These are phyloP conservation scores for Coemansia sp. DNA, from an alignment of 192 early-diverging fungal genomes.

Conservation along the genomic window DNA sequence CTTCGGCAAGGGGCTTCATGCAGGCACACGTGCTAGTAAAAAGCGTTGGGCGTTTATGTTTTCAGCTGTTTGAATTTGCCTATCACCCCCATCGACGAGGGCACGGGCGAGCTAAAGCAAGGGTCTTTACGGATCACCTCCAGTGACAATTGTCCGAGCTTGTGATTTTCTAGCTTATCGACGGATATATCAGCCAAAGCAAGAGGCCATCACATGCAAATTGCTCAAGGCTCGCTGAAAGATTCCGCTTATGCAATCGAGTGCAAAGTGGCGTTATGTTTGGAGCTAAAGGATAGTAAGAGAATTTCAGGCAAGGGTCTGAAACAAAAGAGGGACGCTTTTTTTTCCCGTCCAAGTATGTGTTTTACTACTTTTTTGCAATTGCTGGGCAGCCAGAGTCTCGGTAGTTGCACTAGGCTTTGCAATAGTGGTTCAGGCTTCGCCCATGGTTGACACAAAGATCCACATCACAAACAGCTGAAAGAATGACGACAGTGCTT, in stretches of 20 bases:
- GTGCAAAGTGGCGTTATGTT: neutral
- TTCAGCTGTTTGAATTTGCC: neutral
- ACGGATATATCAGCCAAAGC: neutral
- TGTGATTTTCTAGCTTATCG: neutral
- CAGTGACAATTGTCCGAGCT: neutral
- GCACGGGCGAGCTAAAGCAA: constrained; percentile 5
- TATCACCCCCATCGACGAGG: neutral
- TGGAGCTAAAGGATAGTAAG: neutral
- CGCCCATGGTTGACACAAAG: no score
- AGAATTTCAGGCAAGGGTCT: neutral
- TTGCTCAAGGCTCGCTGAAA: neutral
- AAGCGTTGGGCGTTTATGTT: neutral
- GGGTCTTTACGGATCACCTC: constrained; percentile 5
- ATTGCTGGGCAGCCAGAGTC: no score
- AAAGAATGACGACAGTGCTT: no score
- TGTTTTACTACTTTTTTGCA: neutral
- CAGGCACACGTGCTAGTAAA: constrained; percentile 3
- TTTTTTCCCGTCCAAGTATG: neutral
- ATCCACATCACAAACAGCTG: no score
- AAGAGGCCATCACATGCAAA: neutral
- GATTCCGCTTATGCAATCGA: neutral
- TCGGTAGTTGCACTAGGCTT: no score
- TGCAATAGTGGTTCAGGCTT: no score
- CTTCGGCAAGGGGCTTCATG: neutral
- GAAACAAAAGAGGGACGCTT: no score